A percentile compares a stretch with the other conserved stretches of the same genome.
Evolutionary conservation across 306 rosid species (phyloP).

Genomic region (Cucumis hystrix): DNA sequence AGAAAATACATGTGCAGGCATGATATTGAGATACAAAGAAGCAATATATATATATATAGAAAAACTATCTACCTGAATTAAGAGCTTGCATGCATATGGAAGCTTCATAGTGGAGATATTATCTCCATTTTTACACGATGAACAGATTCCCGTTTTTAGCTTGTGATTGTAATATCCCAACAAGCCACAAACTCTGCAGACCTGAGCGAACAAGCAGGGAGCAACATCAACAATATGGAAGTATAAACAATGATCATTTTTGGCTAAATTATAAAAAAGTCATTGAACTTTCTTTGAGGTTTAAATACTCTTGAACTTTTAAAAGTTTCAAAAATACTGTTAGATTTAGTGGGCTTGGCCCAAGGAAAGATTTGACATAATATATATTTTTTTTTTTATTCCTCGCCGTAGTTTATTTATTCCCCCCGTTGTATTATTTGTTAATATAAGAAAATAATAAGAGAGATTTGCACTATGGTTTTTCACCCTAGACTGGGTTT

Average conservation of each 20-base stretch:
- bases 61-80: slow-evolving; percentile 50
- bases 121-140: slow-evolving; percentile 81
- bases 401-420: too few species aligned
- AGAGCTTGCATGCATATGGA: slow-evolving; percentile 96
- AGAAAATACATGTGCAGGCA: background rate
- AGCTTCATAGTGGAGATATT: slow-evolving; percentile 66
- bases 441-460: too few species aligned
- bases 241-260: background rate
- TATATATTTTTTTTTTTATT: too few species aligned
- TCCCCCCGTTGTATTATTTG: too few species aligned
- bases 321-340: too few species aligned
- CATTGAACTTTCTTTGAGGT: too few species aligned
- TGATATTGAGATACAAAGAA: background rate
- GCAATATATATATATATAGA: background rate
- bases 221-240: slow-evolving; percentile 3
- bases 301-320: too few species aligned
- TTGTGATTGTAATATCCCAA: slow-evolving; percentile 78
- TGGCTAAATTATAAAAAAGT: too few species aligned
- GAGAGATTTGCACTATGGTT: too few species aligned
- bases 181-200: slow-evolving; percentile 71
- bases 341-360: too few species aligned
- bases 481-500: too few species aligned
- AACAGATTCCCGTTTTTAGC: slow-evolving; percentile 66
- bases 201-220: slow-evolving; percentile 27
- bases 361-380: too few species aligned